Base-by-base conservation (phyloP, 805 yeast species). In the Gaillardinia entomophila region DNA sequence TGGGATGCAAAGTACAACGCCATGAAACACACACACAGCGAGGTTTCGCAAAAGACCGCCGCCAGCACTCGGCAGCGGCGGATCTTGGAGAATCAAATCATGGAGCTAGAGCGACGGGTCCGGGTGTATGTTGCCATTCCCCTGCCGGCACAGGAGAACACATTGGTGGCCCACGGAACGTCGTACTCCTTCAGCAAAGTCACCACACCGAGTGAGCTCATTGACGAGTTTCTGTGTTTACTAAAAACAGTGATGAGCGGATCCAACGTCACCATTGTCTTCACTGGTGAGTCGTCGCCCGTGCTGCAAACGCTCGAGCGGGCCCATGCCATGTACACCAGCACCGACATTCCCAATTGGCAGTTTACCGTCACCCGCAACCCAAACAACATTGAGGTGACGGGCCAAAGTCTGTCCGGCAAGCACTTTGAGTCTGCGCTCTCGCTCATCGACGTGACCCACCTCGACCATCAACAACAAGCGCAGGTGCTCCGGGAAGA, bases 41-140 rank as follows among this genome's bases (percentile, higher is more conserved):
- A 37, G 4, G 37, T 57, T 6, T 36, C 26, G 13, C 45, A 38
- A 3, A 67, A 63, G 37, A 38, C 57, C 24, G 51, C 54, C 13
- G 55, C 53, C 20, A 70, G 67, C 40, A 55, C 53, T 20, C 45
- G 43, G 4, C 57, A 67, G 19, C 56, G 71, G 35, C 57, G 70
- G 40, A 55, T 61, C 7, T 48, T 76, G 25, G 78, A 75, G 46
- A 72, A 73, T 42, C 60, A 73, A 1, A 75, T 76, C 6, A 48
- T 61, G 58, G 50, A 54, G 16, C 48, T 51, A 31, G 51, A 57
- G 31, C 46, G 51, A 0, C 48, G 42, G 26, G 17, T 46, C 11
- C 36, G 68, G 27, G 55, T 57, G 2, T 58, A 53, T 33, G 41
- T 49, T 1, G 41, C 34, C n/a, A 14, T 30, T 4, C 19, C 36